These are phyloP conservation scores for Quercus ilex DNA, from an alignment of 306 rosid species.

Conservation along the genomic window DNA sequence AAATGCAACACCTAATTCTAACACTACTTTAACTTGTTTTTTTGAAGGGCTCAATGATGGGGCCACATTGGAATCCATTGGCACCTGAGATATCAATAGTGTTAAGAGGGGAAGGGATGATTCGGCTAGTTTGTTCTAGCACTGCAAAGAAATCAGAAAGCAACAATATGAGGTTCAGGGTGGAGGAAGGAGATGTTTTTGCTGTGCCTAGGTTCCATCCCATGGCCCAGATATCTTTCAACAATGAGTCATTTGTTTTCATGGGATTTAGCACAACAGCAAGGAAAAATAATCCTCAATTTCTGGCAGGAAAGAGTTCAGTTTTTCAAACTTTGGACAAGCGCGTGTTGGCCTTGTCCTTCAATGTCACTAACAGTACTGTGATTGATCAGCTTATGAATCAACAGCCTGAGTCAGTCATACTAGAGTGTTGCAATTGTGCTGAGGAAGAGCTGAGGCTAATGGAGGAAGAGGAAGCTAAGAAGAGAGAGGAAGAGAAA, in stretches of 20 bases:
- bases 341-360: conserved; percentile 53
- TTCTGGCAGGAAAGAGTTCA: conserved; percentile 64
- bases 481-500: conserved; percentile 25
- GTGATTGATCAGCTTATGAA: conserved; percentile 43
- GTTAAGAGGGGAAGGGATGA: conserved; percentile 71
- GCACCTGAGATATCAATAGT: conserved; percentile 69
- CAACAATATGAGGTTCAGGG: conserved; percentile 58
- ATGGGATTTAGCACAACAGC: conserved; percentile 74
- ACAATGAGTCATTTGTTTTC: conserved; percentile 60
- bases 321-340: conserved; percentile 49
- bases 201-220: conserved; percentile 71
- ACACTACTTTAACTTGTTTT: not conserved
- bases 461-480: conserved; percentile 49
- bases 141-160: conserved; percentile 27
- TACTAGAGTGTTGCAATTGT: conserved; percentile 66
- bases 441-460: conserved; percentile 75
- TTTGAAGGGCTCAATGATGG: conserved; percentile 79
- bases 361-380: conserved; percentile 46
- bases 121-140: conserved; percentile 57
- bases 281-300: conserved; percentile 52
- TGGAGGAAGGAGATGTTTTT: conserved; percentile 68
- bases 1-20: not conserved
- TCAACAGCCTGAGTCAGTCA: conserved; percentile 42
- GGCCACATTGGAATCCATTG: conserved; percentile 87
- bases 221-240: conserved; percentile 88